Conservation (phyloP, 345 rosid genomes). For the Erysimum cheiranthoides region DNA sequence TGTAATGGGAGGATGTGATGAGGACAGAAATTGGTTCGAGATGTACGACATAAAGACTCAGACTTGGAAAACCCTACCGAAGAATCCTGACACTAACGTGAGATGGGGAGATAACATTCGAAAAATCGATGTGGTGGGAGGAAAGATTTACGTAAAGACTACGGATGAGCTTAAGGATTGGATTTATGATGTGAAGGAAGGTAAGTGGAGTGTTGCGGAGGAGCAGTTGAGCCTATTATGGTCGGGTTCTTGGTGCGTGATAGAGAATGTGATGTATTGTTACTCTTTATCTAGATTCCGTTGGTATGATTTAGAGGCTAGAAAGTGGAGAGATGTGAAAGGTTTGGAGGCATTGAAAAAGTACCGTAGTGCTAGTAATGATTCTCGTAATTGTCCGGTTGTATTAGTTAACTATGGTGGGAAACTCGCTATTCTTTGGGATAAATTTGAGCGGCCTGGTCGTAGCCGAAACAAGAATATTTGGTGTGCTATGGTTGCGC, state of each 20-base stretch:
- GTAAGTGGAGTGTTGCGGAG: conserved; percentile 25
- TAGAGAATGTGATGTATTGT: conserved; percentile 32
- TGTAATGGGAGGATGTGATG: conserved; percentile 50
- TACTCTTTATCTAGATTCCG: neutral
- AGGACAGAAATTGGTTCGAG: conserved; percentile 11
- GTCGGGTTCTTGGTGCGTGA: conserved; percentile 31
- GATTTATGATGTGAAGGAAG: conserved; percentile 25
- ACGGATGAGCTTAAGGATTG: neutral
- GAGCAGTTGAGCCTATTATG: neutral
- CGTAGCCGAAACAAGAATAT: conserved; percentile 21
- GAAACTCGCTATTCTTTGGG: conserved; percentile 22
- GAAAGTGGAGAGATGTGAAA: conserved; percentile 18
- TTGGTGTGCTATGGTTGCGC: conserved; percentile 25
- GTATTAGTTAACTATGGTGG: conserved; percentile 29
- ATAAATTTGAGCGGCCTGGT: conserved; percentile 14
- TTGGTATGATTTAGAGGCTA: conserved; percentile 26
- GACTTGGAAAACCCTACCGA: conserved; percentile 21
- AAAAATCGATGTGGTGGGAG: conserved; percentile 13
- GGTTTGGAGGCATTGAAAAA: conserved; percentile 10
- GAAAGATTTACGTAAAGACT: conserved; percentile 30
- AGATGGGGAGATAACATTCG: neutral
- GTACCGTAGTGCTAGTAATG: conserved; percentile 14
- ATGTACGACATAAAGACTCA: conserved; percentile 29
- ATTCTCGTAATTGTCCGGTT: neutral
- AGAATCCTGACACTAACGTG: neutral